Evolutionary conservation across 1,284 basidiomycete genomes (phyloP), one percentile per base, ranked within the genome.

Genomic region (Sporisorium sorghi): DNA sequence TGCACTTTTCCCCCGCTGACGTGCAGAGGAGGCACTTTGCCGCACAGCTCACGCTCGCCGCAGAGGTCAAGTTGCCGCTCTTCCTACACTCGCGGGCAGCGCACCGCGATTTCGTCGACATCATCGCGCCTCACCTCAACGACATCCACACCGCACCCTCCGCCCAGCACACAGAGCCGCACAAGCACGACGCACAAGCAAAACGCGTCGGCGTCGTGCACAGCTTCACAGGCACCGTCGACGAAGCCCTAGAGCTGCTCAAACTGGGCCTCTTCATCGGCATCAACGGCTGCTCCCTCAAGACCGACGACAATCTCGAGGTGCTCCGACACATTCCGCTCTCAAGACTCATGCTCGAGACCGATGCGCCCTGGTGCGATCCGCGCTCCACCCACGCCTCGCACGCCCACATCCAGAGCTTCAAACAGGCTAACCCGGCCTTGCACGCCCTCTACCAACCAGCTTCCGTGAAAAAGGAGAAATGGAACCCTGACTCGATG

Each of bases 241-340:
- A 88, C 24, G 92, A 95, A 83, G 89, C 89, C 48, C 79, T 86
- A 9, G 91, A 95, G 80, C 85, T 93, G 58, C 89, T 94, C 17
- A 59, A 64, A 14, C 56, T 83, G 21, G 80, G 79, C 5, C 66
- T 82, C 9, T 83, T 65, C 49, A 88, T 93, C 59, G 90, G 90
- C 57, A 85, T 93, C 58, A 94, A 94, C 73, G 93, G 93, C 0
- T 94, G 93, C 83, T 91, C 90, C 2, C 85, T 96, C 71, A 95
- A 94, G 85, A 93, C 91, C 0, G 86, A 88, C 40, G 90, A 90
- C 50, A 92, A 92, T 76, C 85, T 95, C 0, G 85, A 87, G 1
- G 87, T 89, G 2, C 87, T 89, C 9, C 88, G 88, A 61, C 83
- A 87, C 2, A 89, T 95, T 28, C 90, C 88, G 1, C 86, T 89